These are phyloP conservation scores for Talaromyces liani DNA, from an alignment of 495 filamentous ascomycete genomes.

Conservation along the genomic window DNA sequence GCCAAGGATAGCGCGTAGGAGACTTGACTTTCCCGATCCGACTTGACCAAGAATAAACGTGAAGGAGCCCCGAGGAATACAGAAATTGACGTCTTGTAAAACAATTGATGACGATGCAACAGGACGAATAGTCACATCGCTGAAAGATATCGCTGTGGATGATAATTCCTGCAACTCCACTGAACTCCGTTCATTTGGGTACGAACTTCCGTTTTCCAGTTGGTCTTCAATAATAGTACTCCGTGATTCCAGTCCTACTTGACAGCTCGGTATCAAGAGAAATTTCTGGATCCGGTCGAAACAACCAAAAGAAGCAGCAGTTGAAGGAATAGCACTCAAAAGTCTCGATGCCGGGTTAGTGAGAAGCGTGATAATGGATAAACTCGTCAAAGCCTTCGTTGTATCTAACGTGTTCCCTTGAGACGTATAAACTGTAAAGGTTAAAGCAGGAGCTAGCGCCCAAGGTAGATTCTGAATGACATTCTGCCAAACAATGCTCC, in stretches of 20 bases:
- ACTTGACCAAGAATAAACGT: not conserved
- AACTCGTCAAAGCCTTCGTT: conserved; percentile 46
- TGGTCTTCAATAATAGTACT: not conserved
- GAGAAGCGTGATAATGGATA: conserved; percentile 54
- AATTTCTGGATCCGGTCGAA: conserved; percentile 55
- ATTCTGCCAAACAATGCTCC: conserved; percentile 42
- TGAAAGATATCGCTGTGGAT: not conserved
- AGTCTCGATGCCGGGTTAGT: conserved; percentile 44
- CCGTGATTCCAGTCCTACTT: not conserved
- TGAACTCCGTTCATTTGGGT: not conserved
- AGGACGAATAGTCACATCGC: not conserved
- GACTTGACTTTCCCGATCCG: not conserved
- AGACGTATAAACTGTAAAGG: conserved; percentile 42
- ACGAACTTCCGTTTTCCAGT: not conserved
- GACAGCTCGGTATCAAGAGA: conserved; percentile 28
- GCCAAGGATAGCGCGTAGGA: conserved; percentile 12
- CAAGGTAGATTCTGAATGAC: conserved; percentile 14
- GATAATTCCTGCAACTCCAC: not conserved
- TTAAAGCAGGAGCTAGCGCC: conserved; percentile 44
- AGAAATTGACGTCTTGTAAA: not conserved
- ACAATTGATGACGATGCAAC: not conserved
- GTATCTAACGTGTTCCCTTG: conserved; percentile 35
- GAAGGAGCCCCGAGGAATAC: not conserved
- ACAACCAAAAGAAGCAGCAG: conserved; percentile 48
- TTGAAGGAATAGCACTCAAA: conserved; percentile 45